Conservation (phyloP, 495 filamentous ascomycete species). For the Monascus purpureus region DNA sequence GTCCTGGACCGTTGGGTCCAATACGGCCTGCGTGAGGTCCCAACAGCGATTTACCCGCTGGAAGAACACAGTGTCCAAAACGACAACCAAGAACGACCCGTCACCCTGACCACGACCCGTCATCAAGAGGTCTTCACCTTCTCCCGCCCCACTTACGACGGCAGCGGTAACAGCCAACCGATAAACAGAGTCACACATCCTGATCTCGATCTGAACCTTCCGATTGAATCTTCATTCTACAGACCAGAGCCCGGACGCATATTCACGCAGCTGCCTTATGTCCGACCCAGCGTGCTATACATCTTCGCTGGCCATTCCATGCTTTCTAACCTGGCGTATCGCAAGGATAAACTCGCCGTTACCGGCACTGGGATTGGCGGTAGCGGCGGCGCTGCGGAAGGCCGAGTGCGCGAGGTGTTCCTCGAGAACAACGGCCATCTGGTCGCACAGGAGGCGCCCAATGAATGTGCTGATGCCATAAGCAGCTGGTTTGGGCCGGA, state of each 20-base stretch:
- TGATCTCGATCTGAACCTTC: constrained; percentile 26
- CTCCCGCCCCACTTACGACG: constrained; percentile 37
- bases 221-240: constrained; percentile 52
- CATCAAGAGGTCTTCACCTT: constrained; percentile 52
- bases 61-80: constrained; percentile 10
- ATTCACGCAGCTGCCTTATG: constrained; percentile 46
- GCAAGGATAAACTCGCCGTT: constrained; percentile 27
- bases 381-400: constrained; percentile 37
- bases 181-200: constrained; percentile 31
- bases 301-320: constrained; percentile 57
- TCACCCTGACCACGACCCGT: constrained; percentile 44
- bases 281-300: constrained; percentile 73
- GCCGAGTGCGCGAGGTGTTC: constrained; percentile 54
- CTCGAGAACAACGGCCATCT: constrained; percentile 64
- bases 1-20: constrained; percentile 51
- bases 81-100: constrained; percentile 21
- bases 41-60: constrained; percentile 42
- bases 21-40: constrained; percentile 51
- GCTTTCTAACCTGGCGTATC: constrained; percentile 40
- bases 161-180: constrained; percentile 18
- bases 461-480: constrained; percentile 46
- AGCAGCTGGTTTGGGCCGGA: constrained; percentile 50
- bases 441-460: constrained; percentile 66
- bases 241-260: constrained; percentile 53
- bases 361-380: constrained; percentile 36